These are phyloP conservation scores for Speleostelium caveatum DNA, from an alignment of 78 protist genomes.

Conservation along the genomic window DNA sequence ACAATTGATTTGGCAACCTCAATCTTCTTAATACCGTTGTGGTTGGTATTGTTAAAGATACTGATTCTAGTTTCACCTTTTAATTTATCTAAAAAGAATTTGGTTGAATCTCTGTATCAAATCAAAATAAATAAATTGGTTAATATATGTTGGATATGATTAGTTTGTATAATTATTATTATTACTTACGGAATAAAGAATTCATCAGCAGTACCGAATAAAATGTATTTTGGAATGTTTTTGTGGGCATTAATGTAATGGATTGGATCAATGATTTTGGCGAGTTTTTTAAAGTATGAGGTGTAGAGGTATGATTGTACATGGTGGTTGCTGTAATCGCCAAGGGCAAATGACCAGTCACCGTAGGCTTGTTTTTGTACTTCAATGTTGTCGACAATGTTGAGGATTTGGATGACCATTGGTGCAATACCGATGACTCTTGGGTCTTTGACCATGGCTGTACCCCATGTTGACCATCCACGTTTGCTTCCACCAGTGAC, in stretches of 20 bases:
- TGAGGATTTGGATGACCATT: constrained; percentile 59
- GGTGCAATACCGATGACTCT: constrained; percentile 75
- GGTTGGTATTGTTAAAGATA: constrained; percentile 18
- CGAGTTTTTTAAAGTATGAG: constrained; percentile 2
- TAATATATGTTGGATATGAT: too few species aligned
- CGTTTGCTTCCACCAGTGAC: constrained; percentile 56
- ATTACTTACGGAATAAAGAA: constrained; percentile 64
- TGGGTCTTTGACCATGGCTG: constrained; percentile 46
- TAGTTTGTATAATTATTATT: too few species aligned
- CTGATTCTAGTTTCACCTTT: constrained; percentile 3
- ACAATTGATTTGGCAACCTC: neutral
- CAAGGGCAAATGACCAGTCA: constrained; percentile 36
- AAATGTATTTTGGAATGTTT: constrained; percentile 15
- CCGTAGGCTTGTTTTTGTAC: constrained; percentile 46
- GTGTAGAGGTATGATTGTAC: neutral
- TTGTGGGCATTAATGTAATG: neutral
- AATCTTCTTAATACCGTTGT: neutral
- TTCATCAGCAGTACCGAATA: constrained; percentile 34
- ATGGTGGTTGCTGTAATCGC: constrained; percentile 21
- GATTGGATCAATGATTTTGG: constrained; percentile 60
- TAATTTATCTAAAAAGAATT: neutral
- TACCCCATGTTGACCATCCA: constrained; percentile 71
- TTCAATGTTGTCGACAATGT: neutral
- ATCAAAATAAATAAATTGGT: neutral
- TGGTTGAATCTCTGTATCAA: neutral